Percentiles rank a stretch among this genome's conserved stretches.
phyloP scores from a whole-genome alignment of 345 rosid genomes.

The Mallotus nudiflorus region DNA sequence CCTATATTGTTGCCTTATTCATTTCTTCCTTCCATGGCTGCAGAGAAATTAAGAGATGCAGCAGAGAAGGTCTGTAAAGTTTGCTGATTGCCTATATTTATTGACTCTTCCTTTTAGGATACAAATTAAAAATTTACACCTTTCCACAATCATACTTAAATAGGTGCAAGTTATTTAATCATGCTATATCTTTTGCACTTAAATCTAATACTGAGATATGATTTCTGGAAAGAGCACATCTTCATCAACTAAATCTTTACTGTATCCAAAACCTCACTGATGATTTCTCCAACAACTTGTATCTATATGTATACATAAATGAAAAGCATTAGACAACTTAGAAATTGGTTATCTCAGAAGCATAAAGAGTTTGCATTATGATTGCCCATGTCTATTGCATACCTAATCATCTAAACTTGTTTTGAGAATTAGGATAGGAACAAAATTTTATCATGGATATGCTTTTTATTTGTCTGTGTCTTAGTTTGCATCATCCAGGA shows the following conservation, averaged over 20 bases:
- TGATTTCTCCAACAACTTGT: neutral
- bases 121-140: no score
- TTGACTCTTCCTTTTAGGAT: neutral
- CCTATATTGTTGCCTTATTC: conserved; percentile 64
- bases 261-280: neutral
- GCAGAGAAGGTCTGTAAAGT: conserved; percentile 70
- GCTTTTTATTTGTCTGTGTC: neutral
- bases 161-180: no score
- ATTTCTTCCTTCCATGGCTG: conserved; percentile 86
- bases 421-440: neutral
- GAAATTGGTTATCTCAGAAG: neutral
- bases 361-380: neutral
- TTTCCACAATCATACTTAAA: no score
- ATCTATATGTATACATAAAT: no score
- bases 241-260: neutral
- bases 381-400: no score
- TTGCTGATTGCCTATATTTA: neutral
- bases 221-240: no score
- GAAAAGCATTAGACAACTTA: no score
- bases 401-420: neutral
- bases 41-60: conserved; percentile 63
- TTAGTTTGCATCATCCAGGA: neutral
- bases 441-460: neutral
- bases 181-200: no score
- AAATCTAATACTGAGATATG: no score